These are phyloP conservation scores for Ophiostoma novo-ulmi DNA, from an alignment of 2,329 filamentous ascomycete genomes.

Conservation along the genomic window DNA sequence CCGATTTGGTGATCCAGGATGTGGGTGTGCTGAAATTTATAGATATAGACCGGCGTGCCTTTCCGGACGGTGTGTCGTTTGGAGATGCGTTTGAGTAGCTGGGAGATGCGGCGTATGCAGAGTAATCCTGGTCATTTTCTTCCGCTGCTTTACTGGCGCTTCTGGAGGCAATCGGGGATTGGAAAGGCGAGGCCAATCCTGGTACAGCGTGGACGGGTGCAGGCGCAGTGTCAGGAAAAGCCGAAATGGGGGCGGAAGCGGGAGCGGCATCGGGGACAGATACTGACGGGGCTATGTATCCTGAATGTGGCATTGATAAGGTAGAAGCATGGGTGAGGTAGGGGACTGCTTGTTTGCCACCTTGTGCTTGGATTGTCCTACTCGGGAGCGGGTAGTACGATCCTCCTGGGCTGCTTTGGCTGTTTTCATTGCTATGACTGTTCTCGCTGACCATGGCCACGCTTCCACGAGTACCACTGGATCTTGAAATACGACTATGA, in stretches of 20 bases:
- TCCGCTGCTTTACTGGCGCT: not conserved
- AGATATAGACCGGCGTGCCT: constrained; percentile 51
- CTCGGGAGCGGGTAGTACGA: constrained; percentile 32
- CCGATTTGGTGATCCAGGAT: constrained; percentile 52
- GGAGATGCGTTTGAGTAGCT: constrained; percentile 26
- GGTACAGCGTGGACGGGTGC: not conserved
- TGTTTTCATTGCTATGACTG: constrained; percentile 24
- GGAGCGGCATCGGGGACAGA: constrained; percentile 15
- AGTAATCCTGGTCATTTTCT: constrained; percentile 1
- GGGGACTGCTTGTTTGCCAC: constrained; percentile 30
- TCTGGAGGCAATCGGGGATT: constrained; percentile 17
- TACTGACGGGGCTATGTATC: not conserved
- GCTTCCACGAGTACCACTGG: constrained; percentile 30
- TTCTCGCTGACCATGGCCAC: constrained; percentile 32
- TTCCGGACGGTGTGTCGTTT: constrained; percentile 42
- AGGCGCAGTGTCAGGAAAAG: not conserved
- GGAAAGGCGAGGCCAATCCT: constrained; percentile 14
- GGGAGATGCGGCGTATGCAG: constrained; percentile 10
- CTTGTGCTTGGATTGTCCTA: constrained; percentile 31
- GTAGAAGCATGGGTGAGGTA: constrained; percentile 38
- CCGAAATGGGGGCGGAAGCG: not conserved
- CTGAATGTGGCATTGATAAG: constrained; percentile 27
- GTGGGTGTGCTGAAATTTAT: constrained; percentile 55
- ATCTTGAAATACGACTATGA: constrained; percentile 40
- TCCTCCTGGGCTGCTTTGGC: constrained; percentile 27